These are phyloP conservation scores for Ceratobasidium sp. DNA, from an alignment of 1,284 basidiomycete species.

Conservation along the genomic window DNA sequence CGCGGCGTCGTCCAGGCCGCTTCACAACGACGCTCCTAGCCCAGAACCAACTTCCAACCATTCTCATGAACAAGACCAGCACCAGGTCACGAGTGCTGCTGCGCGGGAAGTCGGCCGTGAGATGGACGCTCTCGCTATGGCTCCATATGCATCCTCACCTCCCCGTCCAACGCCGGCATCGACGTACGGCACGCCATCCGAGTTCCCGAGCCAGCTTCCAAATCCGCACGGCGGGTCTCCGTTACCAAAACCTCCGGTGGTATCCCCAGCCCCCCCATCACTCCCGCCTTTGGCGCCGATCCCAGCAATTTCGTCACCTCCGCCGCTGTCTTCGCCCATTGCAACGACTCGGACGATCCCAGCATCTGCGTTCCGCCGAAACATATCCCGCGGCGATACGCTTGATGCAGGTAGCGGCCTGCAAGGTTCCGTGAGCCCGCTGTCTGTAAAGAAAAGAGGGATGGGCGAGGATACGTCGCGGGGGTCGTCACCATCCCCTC, in stretches of 20 bases:
- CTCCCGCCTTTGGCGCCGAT: conserved; percentile 51
- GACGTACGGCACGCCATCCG: conserved; percentile 48
- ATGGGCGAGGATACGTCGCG: conserved; percentile 8
- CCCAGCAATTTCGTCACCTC: conserved; percentile 52
- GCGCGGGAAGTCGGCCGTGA: conserved; percentile 16
- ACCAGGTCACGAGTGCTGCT: conserved; percentile 12
- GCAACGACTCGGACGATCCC: conserved; percentile 68
- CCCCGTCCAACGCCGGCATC: conserved; percentile 40
- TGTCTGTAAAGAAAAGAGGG: conserved; percentile 61
- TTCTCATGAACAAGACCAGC: conserved; percentile 15
- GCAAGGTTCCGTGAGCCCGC: conserved; percentile 54
- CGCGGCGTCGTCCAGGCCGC: conserved; percentile 12
- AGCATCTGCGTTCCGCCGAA: conserved; percentile 72
- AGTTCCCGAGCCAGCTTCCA: conserved; percentile 46
- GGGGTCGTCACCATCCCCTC: conserved; percentile 4
- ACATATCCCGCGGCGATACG: conserved; percentile 57
- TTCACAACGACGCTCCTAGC: conserved; percentile 13
- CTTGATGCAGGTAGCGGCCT: conserved; percentile 54
- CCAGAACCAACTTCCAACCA: conserved; percentile 18
- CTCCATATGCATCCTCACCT: conserved; percentile 39
- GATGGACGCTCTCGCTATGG: conserved; percentile 13
- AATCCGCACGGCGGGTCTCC: conserved; percentile 14
- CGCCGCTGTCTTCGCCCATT: conserved; percentile 53
- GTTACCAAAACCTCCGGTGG: conserved; percentile 33
- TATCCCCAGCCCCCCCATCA: conserved; percentile 56